Base-by-base conservation (phyloP, 1,139 yeast genomes). In the Wickerhamomyces sp. region DNA sequence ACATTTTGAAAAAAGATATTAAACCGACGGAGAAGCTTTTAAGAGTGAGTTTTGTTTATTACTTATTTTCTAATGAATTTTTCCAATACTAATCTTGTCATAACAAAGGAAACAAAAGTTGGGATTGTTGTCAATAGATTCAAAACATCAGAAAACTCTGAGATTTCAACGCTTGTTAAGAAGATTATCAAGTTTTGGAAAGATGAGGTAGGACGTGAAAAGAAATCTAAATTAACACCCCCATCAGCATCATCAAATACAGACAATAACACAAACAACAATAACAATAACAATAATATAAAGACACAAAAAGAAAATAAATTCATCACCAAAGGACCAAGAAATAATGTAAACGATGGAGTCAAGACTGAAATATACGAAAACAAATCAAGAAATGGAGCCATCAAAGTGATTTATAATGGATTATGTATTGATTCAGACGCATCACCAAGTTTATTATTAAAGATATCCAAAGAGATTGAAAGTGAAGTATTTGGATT, bases 81-180 rank as follows among this genome's bases (percentile, higher is more conserved):
- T 32, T 27, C 10, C 27, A 31, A 34, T 38, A 42, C 44, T 48
- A n/a, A n/a, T n/a, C n/a, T n/a, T n/a, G n/a, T n/a, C n/a, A n/a
- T n/a, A n/a, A n/a, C 10, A 10, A 27, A 53, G 55, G 89, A 91
- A 62, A 93, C 99, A n/a, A 90, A 89, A 65, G 93, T 93, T n/a
- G 99, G 99, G 50, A 94, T 93, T 27, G 94, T 93, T 7, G 98
- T 93, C 40, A 94, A 94, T 68, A 90, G 89, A 66, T 80, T 84
- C 60, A 78, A 95, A 55, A 69, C 84, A 10, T 87, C 87, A 53
- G 60, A 72, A 27, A 88, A 86, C 62, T 58, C 73, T 27, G 87
- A 84, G 50, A 81, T 93, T 42, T 74, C 82, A 15, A 68, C 77
- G 7, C 68, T 85, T 43, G 98, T 91, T 32, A 87, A 86, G 65